Conservation (phyloP, 495 filamentous ascomycete genomes). For the Usnea hakonensis region DNA sequence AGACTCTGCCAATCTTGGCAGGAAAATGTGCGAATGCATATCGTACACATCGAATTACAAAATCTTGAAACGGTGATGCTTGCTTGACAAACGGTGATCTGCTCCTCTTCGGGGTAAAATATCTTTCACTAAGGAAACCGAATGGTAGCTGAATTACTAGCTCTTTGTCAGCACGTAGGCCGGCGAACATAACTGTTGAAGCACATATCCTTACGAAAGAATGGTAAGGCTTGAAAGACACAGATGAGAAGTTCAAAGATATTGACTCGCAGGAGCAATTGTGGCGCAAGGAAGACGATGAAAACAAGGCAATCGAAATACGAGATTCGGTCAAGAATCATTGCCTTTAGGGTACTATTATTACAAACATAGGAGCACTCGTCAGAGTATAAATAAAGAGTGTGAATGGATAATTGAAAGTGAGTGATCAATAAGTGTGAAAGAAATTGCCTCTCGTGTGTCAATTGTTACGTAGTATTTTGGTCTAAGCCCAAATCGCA, state of each 20-base stretch:
- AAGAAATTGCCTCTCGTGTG: neutral
- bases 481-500: neutral
- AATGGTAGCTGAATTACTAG: conserved; percentile 51
- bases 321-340: conserved; percentile 59
- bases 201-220: conserved; percentile 47
- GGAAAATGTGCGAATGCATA: conserved; percentile 67
- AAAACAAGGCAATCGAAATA: conserved; percentile 67
- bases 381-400: neutral
- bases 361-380: neutral
- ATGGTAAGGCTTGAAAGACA: conserved; percentile 55
- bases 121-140: conserved; percentile 49
- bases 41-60: conserved; percentile 64
- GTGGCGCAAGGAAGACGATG: conserved; percentile 54
- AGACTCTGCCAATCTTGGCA: conserved; percentile 57
- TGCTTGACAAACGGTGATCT: conserved; percentile 55
- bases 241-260: conserved; percentile 47
- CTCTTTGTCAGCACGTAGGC: conserved; percentile 13
- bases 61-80: conserved; percentile 62
- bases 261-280: conserved; percentile 55
- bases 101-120: conserved; percentile 36
- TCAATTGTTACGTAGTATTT: neutral
- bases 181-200: neutral
- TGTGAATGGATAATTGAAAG: neutral
- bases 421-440: neutral
- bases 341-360: conserved; percentile 18